These are phyloP conservation scores for Annona squamosa DNA, from an alignment of 164 flowering plant genomes.

Conservation along the genomic window DNA sequence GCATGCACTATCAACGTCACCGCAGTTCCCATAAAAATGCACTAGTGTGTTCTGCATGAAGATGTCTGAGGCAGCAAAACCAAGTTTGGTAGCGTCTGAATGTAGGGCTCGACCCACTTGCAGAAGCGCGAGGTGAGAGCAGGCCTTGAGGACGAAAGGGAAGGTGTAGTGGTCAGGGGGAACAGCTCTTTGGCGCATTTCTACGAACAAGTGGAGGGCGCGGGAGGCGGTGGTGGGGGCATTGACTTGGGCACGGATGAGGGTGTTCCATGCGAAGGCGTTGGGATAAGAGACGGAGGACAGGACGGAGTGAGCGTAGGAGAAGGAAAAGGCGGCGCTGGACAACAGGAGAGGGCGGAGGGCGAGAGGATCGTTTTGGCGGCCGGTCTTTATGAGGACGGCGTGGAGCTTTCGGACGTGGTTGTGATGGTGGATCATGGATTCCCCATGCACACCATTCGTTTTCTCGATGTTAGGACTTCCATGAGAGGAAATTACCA, in stretches of 20 bases:
- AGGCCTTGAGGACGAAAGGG: conserved; percentile 39
- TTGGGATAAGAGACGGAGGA: conserved; percentile 11
- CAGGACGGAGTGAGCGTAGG: conserved; percentile 16
- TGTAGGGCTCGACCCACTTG: conserved; percentile 23
- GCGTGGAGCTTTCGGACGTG: conserved; percentile 16
- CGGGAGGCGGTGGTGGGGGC: background rate
- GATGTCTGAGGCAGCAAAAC: conserved; percentile 22
- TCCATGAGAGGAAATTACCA: no score
- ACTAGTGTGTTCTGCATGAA: conserved; percentile 33
- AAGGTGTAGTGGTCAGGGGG: conserved; percentile 27
- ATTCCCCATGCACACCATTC: background rate
- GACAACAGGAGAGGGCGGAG: conserved; percentile 12
- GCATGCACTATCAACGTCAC: conserved; percentile 14
- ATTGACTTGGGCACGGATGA: conserved; percentile 13
- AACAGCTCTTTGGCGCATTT: conserved; percentile 14
- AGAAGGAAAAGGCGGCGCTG: conserved; percentile 3
- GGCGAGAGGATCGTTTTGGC: conserved; percentile 4
- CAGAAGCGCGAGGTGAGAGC: conserved; percentile 19
- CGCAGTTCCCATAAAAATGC: conserved; percentile 25
- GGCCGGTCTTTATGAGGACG: conserved; percentile 13
- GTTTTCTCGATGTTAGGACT: background rate
- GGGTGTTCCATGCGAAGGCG: conserved; percentile 18
- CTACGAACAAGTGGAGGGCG: conserved; percentile 11
- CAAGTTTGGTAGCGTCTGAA: conserved; percentile 24
- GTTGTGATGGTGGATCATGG: background rate